Conservation (phyloP, 2,329 filamentous ascomycete species). For the Penicillium aurantiogriseum region DNA sequence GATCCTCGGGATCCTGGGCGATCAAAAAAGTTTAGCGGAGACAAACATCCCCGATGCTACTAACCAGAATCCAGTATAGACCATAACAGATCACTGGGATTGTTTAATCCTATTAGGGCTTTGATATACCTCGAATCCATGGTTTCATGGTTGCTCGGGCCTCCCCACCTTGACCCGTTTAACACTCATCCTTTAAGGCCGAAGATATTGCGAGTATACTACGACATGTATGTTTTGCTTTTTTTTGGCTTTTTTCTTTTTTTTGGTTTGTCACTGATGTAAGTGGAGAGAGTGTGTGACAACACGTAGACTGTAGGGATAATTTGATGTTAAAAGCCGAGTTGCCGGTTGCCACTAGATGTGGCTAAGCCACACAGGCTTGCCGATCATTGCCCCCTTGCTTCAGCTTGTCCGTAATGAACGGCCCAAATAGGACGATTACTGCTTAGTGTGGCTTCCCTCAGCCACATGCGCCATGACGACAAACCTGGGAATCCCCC, state of each 20-base stretch:
- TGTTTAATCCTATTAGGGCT: not conserved
- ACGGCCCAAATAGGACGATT: not conserved
- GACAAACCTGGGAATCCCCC: not conserved
- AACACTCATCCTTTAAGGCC: not conserved
- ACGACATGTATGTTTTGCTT: not conserved
- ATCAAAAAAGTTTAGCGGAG: not conserved
- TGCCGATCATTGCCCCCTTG: constrained; percentile 7
- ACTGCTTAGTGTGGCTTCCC: not conserved
- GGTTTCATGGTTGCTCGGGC: not conserved
- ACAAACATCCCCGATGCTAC: not conserved
- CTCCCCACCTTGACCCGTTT: not conserved
- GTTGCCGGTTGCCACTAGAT: not conserved
- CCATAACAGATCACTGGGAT: not conserved
- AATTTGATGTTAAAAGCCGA: not conserved
- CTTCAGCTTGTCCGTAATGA: not conserved
- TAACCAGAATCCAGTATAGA: constrained; percentile 1
- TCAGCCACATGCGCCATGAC: constrained; percentile 8
- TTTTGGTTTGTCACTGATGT: not conserved
- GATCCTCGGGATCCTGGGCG: not conserved
- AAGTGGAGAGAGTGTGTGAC: not conserved
- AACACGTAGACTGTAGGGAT: not conserved
- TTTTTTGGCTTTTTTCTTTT: not conserved
- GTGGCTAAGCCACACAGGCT: not conserved
- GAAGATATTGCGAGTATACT: not conserved
- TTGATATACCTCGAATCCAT: not conserved